Evolutionary conservation across 768 basidiomycete species (phyloP).

Genomic region (Polyporus arcularius): DNA sequence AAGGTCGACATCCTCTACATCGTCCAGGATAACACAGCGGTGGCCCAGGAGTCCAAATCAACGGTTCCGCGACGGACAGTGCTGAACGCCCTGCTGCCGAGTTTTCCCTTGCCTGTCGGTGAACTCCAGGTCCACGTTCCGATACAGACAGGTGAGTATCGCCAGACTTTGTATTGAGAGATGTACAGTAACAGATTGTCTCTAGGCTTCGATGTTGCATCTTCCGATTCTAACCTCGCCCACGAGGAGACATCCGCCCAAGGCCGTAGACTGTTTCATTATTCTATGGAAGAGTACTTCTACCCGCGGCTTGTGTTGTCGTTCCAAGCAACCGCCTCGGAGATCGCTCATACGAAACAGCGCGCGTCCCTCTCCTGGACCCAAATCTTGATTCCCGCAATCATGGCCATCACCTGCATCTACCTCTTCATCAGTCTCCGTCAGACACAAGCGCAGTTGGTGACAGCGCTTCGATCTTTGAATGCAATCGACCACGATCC

Average conservation of each 20-base stretch:
- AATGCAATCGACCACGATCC: neutral
- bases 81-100: constrained; percentile 61
- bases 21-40: constrained; percentile 36
- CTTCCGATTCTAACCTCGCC: constrained; percentile 56
- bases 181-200: neutral
- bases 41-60: constrained; percentile 31
- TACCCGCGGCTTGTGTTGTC: constrained; percentile 46
- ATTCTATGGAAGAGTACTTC: constrained; percentile 58
- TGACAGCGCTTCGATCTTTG: neutral
- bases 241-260: constrained; percentile 45
- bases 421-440: constrained; percentile 8
- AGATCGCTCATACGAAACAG: neutral
- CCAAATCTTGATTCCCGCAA: neutral
- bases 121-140: constrained; percentile 65
- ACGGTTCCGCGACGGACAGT: constrained; percentile 26
- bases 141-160: constrained; percentile 48
- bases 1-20: constrained; percentile 66
- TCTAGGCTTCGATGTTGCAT: constrained; percentile 45
- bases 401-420: constrained; percentile 2
- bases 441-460: constrained; percentile 20
- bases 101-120: constrained; percentile 71
- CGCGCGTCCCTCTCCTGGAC: neutral
- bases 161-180: neutral
- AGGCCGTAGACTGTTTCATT: constrained; percentile 55
- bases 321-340: constrained; percentile 28